These are phyloP conservation scores for Pontederia paniculata DNA, from an alignment of 176 grass and related monocot genomes.

Conservation along the genomic window DNA sequence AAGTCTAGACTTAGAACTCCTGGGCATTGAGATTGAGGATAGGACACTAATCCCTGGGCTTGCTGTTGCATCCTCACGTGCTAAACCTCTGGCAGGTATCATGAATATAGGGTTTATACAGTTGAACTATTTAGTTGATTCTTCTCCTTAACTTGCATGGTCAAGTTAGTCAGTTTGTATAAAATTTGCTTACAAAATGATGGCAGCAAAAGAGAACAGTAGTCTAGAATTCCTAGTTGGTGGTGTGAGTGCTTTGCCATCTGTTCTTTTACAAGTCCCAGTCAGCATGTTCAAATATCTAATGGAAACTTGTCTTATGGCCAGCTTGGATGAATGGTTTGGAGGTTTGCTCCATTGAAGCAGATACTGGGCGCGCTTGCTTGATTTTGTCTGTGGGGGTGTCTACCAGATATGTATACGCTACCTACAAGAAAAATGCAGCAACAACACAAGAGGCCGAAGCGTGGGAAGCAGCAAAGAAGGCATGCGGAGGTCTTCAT, in stretches of 20 bases:
- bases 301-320: conserved; percentile 6
- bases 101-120: not conserved
- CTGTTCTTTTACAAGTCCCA: no score
- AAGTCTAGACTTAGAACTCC: conserved; percentile 72
- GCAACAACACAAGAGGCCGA: conserved; percentile 81
- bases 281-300: no score
- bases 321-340: conserved; percentile 96
- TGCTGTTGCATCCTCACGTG: conserved; percentile 82
- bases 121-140: no score
- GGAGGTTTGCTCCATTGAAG: conserved; percentile 65
- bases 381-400: conserved; percentile 67
- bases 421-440: conserved; percentile 71
- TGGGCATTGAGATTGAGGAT: conserved; percentile 84
- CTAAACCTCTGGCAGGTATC: conserved; percentile 79
- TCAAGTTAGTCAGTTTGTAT: no score
- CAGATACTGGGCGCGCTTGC: conserved; percentile 41
- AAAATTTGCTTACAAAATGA: no score
- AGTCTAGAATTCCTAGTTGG: no score
- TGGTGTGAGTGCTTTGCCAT: no score
- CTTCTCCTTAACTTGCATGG: no score
- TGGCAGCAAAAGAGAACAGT: no score
- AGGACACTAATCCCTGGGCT: conserved; percentile 65
- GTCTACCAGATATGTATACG: conserved; percentile 71
- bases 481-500: conserved; percentile 67
- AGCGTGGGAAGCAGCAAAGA: conserved; percentile 92